These are phyloP conservation scores for Exophiala bonariae DNA, from an alignment of 2,329 filamentous ascomycete genomes.

Conservation along the genomic window DNA sequence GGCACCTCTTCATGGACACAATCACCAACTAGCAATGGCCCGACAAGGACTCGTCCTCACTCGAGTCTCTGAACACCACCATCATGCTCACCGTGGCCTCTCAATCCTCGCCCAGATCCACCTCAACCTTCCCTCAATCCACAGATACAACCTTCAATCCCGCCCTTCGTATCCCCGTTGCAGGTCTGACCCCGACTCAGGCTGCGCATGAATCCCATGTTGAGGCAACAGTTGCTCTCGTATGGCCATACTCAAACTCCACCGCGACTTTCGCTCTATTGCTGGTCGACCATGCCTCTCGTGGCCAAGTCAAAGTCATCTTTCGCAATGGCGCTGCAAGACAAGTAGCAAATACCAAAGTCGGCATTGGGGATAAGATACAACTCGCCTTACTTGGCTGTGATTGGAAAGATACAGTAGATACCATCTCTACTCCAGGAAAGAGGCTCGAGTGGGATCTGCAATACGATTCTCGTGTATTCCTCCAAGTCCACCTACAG, in stretches of 20 bases:
- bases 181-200: slow-evolving; percentile 40
- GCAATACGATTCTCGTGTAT: slow-evolving; percentile 36
- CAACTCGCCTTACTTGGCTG: slow-evolving; percentile 68
- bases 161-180: slow-evolving; percentile 31
- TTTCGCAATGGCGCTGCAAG: slow-evolving; percentile 72
- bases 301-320: slow-evolving; percentile 77
- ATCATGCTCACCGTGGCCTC: slow-evolving; percentile 20
- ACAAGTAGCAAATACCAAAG: slow-evolving; percentile 62
- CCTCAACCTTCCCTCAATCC: neutral
- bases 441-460: slow-evolving; percentile 60
- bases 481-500: slow-evolving; percentile 11
- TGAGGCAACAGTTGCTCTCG: slow-evolving; percentile 74
- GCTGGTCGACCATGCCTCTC: slow-evolving; percentile 81
- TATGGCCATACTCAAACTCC: slow-evolving; percentile 87
- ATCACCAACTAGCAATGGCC: too few species aligned
- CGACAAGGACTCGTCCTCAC: too few species aligned
- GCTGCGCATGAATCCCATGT: slow-evolving; percentile 43
- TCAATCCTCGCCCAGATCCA: neutral
- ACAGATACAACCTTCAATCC: slow-evolving; percentile 11
- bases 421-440: slow-evolving; percentile 54
- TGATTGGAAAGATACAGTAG: slow-evolving; percentile 60
- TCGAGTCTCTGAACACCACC: neutral
- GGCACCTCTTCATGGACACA: too few species aligned
- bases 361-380: slow-evolving; percentile 79
- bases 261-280: slow-evolving; percentile 73